Evolutionary conservation across 805 yeast species (phyloP).

Genomic region (Schwanniomyces polymorphus): DNA sequence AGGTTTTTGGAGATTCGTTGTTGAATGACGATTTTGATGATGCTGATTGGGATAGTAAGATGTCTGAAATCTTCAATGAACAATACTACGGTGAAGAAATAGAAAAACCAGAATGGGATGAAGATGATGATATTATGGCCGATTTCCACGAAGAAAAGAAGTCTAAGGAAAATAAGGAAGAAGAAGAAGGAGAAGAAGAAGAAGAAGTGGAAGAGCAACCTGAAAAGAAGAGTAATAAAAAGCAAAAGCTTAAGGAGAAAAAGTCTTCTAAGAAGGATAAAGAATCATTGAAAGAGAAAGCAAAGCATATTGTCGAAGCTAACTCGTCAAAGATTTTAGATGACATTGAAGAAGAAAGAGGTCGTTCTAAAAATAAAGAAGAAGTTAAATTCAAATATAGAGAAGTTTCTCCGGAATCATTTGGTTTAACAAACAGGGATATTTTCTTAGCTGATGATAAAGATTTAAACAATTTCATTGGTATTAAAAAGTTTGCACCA

Average conservation of each 20-base stretch:
- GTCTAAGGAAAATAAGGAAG: conserved; percentile 19
- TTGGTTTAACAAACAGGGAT: conserved; percentile 82
- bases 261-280: conserved; percentile 61
- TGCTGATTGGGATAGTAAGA: conserved; percentile 85
- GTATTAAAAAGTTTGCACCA: conserved; percentile 91
- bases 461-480: conserved; percentile 79
- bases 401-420: conserved; percentile 93
- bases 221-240: conserved; percentile 43
- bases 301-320: conserved; percentile 76
- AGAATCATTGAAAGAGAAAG: conserved; percentile 59
- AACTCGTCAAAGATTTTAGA: conserved; percentile 66
- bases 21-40: conserved; percentile 87
- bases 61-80: conserved; percentile 84
- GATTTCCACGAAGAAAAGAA: conserved; percentile 19
- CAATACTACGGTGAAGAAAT: conserved; percentile 62
- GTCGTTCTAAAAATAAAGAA: conserved; percentile 47
- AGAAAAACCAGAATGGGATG: conserved; percentile 41
- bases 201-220: conserved; percentile 21
- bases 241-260: conserved; percentile 58
- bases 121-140: conserved; percentile 31
- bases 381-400: conserved; percentile 73
- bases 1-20: conserved; percentile 71
- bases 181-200: conserved; percentile 9
- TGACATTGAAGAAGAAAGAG: conserved; percentile 67
- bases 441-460: conserved; percentile 87